These are phyloP conservation scores for Filosporella fistucella DNA, from an alignment of 495 filamentous ascomycete species.

Conservation along the genomic window DNA sequence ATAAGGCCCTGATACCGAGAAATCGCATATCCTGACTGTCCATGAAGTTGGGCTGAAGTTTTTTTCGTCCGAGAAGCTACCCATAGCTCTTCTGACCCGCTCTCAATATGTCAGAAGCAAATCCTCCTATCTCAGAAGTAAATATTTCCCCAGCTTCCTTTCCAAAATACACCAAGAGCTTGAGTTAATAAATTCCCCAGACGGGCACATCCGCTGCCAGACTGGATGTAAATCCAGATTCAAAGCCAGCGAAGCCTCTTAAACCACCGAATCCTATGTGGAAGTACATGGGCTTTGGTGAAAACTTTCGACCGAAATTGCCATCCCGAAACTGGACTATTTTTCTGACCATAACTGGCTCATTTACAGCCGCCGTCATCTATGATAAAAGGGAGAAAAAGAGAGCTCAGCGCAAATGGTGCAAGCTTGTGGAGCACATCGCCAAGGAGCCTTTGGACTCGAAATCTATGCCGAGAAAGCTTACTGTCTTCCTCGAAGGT, in stretches of 20 bases:
- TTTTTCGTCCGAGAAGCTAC: background rate
- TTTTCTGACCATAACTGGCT: slow-evolving; percentile 74
- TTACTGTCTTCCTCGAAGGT: slow-evolving; percentile 80
- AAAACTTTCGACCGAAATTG: slow-evolving; percentile 74
- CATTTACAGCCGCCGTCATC: slow-evolving; percentile 70
- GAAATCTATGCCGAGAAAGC: slow-evolving; percentile 67
- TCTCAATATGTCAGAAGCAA: slow-evolving; percentile 19
- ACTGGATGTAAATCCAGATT: slow-evolving; percentile 27
- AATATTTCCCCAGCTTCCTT: slow-evolving; percentile 8
- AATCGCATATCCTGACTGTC: too few species aligned
- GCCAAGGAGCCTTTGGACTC: slow-evolving; percentile 70
- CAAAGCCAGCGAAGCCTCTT: slow-evolving; percentile 34
- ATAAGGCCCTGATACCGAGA: too few species aligned
- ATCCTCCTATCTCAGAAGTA: slow-evolving; percentile 12
- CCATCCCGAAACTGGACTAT: slow-evolving; percentile 98
- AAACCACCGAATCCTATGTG: slow-evolving; percentile 61
- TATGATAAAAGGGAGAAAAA: slow-evolving; percentile 92
- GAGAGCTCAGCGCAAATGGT: slow-evolving; percentile 79
- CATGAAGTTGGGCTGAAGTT: background rate
- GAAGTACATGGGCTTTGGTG: slow-evolving; percentile 71
- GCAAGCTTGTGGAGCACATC: slow-evolving; percentile 79
- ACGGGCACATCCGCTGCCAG: slow-evolving; percentile 13
- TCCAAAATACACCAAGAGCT: background rate
- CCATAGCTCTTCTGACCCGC: too few species aligned
- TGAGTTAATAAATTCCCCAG: slow-evolving; percentile 3